Evolutionary conservation across 176 grass and related monocot species (phyloP).

Genomic region (Avena insularis): DNA sequence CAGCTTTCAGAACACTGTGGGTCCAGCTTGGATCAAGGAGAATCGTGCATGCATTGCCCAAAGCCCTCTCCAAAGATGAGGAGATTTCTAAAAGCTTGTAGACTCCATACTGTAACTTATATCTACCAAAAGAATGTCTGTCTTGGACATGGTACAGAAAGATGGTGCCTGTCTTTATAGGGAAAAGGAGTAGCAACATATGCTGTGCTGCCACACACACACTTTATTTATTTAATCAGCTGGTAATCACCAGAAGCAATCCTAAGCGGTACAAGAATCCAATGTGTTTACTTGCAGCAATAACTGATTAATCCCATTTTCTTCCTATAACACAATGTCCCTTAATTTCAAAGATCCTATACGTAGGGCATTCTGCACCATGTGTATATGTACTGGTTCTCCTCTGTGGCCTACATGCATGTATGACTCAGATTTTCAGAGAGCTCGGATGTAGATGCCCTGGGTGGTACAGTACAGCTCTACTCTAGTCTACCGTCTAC

Average conservation of each 20-base stretch:
- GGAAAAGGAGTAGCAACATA: slow-evolving; percentile 42
- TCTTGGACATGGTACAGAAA: slow-evolving; percentile 53
- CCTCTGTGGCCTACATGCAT: slow-evolving; percentile 30
- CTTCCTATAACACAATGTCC: neutral
- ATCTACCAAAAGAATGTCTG: slow-evolving; percentile 64
- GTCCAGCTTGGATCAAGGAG: slow-evolving; percentile 51
- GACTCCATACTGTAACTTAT: slow-evolving; percentile 45
- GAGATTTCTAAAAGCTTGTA: slow-evolving; percentile 65
- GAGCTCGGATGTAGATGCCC: slow-evolving; percentile 10
- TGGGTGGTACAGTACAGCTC: slow-evolving; percentile 12
- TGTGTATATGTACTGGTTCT: neutral
- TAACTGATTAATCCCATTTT: neutral
- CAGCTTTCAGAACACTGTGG: slow-evolving; percentile 61
- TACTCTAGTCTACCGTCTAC: slow-evolving; percentile 23
- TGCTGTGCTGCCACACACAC: slow-evolving; percentile 32
- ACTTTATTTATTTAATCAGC: slow-evolving; percentile 17
- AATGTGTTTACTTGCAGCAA: slow-evolving; percentile 30
- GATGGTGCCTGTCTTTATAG: slow-evolving; percentile 56
- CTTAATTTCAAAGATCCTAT: neutral
- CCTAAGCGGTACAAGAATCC: slow-evolving; percentile 45
- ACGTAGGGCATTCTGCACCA: neutral
- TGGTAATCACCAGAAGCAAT: slow-evolving; percentile 40
- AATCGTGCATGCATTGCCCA: slow-evolving; percentile 47
- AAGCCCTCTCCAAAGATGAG: slow-evolving; percentile 61
- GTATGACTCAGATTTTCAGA: slow-evolving; percentile 38